Base-by-base conservation (phyloP, 2,329 filamentous ascomycete genomes). In the Beauveria sp. region DNA sequence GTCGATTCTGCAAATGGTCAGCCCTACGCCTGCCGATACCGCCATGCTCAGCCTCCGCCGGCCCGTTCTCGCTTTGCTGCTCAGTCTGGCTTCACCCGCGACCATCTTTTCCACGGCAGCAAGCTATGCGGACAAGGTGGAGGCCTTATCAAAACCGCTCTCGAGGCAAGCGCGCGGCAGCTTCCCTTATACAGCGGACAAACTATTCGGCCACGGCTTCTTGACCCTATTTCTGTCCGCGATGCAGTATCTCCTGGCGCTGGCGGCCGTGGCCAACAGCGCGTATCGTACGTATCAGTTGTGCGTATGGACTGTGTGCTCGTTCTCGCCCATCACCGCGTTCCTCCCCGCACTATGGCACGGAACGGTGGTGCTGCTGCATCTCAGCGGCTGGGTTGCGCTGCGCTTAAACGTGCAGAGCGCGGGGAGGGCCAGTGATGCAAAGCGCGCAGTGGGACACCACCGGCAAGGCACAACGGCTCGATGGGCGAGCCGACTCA, bases 211-310 rank as follows among this genome's bases (percentile, higher is more conserved):
- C 26, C 12, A 28, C n/a, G 24, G 48, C 18, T 58, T 28, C 44
- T 16, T 18, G 16, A 12, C 5, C 3, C 5, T 16, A 8, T 6
- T 41, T 24, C 7, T 59, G n/a, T 59, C 57, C 7, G 40, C 20
- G n/a, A 1, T 37, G 0, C 57, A 59, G 40, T 59, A 59, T 28
- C 20, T 37, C n/a, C 4, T 46, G 26, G 48, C 57, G 20, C 40
- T 59, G 1, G 57, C 37, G 12, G 57, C 57, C 7, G 48, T 46
- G 3, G 57, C 40, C 24, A 59, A 59, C 40, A 59, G 48, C n/a
- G 57, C 48, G 5, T 59, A 59, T 18, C 57, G 47, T 41, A 59
- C 57, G 12, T 59, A 59, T 34, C 57, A 59, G 48, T 20, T 53
- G 26, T 59, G 57, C 20, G n/a, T 59, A 3, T 59, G 48, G 57